Evolutionary conservation across 257 asterid genomes (phyloP).

Genomic region (Thymus mandschuricus): DNA sequence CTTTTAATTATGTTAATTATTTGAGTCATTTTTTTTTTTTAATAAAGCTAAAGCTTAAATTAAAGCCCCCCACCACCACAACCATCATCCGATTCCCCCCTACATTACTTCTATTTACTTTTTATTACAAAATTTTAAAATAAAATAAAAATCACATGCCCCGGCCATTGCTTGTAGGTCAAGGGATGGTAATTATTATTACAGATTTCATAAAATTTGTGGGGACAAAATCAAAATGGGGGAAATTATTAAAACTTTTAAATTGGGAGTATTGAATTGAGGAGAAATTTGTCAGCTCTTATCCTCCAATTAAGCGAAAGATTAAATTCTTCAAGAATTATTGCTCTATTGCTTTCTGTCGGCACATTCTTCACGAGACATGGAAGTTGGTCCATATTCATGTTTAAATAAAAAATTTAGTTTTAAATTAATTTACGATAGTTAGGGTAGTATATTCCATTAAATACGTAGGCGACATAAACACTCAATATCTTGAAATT

Average conservation of each 20-base stretch:
- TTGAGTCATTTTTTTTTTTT: no score
- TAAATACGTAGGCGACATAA: no score
- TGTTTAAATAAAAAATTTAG: no score
- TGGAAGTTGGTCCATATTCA: not conserved
- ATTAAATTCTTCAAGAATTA: not conserved
- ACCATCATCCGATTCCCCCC: not conserved
- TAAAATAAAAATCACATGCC: no score
- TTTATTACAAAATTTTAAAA: not conserved
- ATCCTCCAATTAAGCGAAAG: not conserved
- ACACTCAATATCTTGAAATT: no score
- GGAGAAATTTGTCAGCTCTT: not conserved
- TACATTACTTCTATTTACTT: not conserved
- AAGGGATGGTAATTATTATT: slow-evolving; percentile 46
- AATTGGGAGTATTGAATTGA: not conserved
- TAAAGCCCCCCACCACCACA: slow-evolving; percentile 10
- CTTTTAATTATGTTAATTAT: slow-evolving; percentile 55
- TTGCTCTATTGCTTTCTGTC: not conserved
- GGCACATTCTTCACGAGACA: not conserved
- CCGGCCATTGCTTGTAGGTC: slow-evolving; percentile 59
- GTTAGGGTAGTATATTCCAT: no score
- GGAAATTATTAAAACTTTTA: not conserved
- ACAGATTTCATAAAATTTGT: slow-evolving; percentile 23
- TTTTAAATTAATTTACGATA: no score
- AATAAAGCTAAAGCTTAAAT: slow-evolving; percentile 35
- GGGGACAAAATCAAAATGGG: no score